A percentile compares a stretch with the other conserved stretches of the same genome.
phyloP scores from a whole-genome alignment of 768 basidiomycete genomes.

The Lactarius sp. region DNA sequence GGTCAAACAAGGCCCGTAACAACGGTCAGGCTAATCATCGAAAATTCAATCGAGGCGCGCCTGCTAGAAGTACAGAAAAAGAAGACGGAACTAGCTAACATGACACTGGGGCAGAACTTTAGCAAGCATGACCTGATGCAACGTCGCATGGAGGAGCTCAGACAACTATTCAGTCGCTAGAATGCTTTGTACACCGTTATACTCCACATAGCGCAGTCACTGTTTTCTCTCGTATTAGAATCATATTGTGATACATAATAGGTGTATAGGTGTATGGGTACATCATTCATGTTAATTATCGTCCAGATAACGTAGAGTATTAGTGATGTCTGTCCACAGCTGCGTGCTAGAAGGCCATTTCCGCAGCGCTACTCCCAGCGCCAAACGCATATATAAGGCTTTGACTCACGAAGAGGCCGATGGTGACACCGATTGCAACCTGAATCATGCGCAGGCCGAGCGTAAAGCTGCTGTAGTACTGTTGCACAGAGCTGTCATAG shows the following conservation, averaged over 20 bases:
- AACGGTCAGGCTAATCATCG: slow-evolving; percentile 90
- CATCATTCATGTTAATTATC: slow-evolving; percentile 17
- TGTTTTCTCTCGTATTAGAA: slow-evolving; percentile 1
- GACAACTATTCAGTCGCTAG: slow-evolving; percentile 58
- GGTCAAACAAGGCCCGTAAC: slow-evolving; percentile 91
- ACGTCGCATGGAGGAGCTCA: slow-evolving; percentile 84
- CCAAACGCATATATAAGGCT: slow-evolving; percentile 76
- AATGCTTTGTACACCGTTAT: not conserved
- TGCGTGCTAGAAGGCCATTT: slow-evolving; percentile 61
- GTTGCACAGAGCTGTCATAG: slow-evolving; percentile 55
- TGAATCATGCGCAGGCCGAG: slow-evolving; percentile 80
- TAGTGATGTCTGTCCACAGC: slow-evolving; percentile 4
- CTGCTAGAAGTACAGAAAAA: slow-evolving; percentile 91
- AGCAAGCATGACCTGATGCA: slow-evolving; percentile 85
- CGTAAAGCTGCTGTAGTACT: slow-evolving; percentile 73
- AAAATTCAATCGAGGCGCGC: slow-evolving; percentile 88
- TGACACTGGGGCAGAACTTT: slow-evolving; percentile 84
- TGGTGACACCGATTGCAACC: slow-evolving; percentile 80
- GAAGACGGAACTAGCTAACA: slow-evolving; percentile 91
- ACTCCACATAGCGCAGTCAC: not conserved
- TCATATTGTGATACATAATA: slow-evolving; percentile 17
- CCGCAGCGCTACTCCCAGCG: slow-evolving; percentile 62
- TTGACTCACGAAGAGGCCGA: slow-evolving; percentile 79
- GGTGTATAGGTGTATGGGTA: slow-evolving; percentile 10
- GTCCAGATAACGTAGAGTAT: slow-evolving; percentile 17